Conservation (phyloP, 768 basidiomycete species). For the Suillus alpinus region DNA sequence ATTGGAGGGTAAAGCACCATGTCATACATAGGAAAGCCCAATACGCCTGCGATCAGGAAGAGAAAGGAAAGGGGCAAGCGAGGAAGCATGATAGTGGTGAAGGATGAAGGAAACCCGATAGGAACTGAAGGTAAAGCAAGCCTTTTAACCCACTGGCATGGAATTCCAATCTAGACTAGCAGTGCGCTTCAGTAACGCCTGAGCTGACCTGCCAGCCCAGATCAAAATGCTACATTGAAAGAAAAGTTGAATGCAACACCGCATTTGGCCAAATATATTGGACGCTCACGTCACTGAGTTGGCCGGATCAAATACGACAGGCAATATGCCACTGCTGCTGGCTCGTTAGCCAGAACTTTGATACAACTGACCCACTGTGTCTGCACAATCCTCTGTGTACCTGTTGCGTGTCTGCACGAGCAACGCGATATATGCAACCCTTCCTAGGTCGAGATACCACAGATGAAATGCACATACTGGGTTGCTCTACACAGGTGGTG, state of each 20-base stretch:
- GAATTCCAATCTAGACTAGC: not conserved
- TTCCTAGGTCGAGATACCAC: not conserved
- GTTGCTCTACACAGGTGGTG: not conserved
- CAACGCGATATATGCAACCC: not conserved
- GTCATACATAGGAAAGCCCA: constrained; percentile 14
- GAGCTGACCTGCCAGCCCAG: not conserved
- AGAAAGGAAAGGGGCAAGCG: constrained; percentile 7
- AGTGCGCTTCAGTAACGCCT: not conserved
- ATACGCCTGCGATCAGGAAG: constrained; percentile 1
- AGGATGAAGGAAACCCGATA: not conserved
- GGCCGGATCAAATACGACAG: not conserved
- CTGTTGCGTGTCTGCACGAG: not conserved
- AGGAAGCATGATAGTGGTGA: constrained; percentile 13
- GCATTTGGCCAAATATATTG: not conserved
- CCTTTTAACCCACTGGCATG: constrained; percentile 13
- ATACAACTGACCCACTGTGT: not conserved
- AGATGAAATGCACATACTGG: not conserved
- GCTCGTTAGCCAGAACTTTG: not conserved
- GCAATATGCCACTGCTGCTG: not conserved
- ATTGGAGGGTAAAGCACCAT: not conserved
- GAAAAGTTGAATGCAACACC: not conserved
- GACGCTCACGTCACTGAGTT: not conserved
- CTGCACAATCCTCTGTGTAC: not conserved
- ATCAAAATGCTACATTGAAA: not conserved
- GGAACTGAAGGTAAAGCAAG: constrained; percentile 14